Conservation (phyloP, 805 yeast genomes). For the Yarrowia sp. region DNA sequence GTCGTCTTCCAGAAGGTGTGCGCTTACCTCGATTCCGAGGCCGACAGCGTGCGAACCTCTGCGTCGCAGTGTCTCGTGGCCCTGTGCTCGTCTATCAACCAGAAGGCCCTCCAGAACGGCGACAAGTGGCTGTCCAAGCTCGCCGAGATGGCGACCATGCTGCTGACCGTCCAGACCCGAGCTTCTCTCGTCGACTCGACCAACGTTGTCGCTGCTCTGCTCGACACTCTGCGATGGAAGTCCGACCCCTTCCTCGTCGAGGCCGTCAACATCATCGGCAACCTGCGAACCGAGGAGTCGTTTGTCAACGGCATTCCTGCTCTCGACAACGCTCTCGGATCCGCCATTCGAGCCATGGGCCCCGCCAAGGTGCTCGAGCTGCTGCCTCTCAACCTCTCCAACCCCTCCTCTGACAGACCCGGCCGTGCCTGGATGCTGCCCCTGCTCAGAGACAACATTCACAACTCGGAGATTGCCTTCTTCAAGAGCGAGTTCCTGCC, state of each 20-base stretch:
- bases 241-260: constrained; percentile 68
- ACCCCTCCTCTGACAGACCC: constrained; percentile 50
- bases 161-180: constrained; percentile 71
- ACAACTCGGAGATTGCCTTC: constrained; percentile 63
- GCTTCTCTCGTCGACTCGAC: constrained; percentile 73
- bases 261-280: constrained; percentile 71
- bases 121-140: constrained; percentile 45
- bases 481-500: constrained; percentile 69
- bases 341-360: constrained; percentile 78
- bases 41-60: constrained; percentile 60
- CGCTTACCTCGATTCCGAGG: constrained; percentile 66
- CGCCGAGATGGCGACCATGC: constrained; percentile 54
- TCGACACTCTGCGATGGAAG: constrained; percentile 62
- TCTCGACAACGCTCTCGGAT: constrained; percentile 75
- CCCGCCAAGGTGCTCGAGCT: constrained; percentile 75
- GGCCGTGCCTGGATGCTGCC: constrained; percentile 98
- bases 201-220: constrained; percentile 60
- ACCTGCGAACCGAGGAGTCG: constrained; percentile 79
- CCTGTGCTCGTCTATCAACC: constrained; percentile 62
- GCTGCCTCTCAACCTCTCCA: constrained; percentile 75
- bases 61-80: constrained; percentile 89
- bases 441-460: constrained; percentile 78
- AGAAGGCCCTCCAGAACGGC: constrained; percentile 50
- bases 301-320: constrained; percentile 62
- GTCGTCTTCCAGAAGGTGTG: constrained; percentile 55